Base-by-base conservation (phyloP, 2,329 filamentous ascomycete species). In the Verticillium nonalfalfae region DNA sequence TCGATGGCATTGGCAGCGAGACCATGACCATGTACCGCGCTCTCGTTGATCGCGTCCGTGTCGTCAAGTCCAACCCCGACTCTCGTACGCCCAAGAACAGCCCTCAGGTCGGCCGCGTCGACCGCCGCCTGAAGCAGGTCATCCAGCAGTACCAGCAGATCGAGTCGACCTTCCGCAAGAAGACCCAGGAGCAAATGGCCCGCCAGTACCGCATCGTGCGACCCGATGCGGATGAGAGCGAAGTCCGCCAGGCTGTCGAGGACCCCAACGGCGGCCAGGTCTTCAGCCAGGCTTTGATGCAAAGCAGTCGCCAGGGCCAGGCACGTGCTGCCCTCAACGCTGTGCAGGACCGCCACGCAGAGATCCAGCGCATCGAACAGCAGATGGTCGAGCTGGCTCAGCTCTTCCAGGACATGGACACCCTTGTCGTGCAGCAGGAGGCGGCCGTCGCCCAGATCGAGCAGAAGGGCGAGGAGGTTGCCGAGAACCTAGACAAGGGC, bases 141-240 rank as follows among this genome's bases (percentile, higher is more conserved):
- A 94, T 97, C 74, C 85, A 90, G 68, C 79, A 86, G 64, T 97
- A 93, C 79, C 91, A 95, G 76, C 83, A 86, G 66, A 81, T 91
- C 60, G 93, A 98, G 75, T 85, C 85, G 1, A 83, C 88, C 26
- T 97, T 93, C 82, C 86, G 90, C 72, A 90, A 90, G 75, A 88
- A 89, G 67, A 86, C 91, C 36, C 85, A 91, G 73, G 90, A 92
- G 58, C 91, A 96, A 75, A 90, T 96, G 78, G 90, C 88, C 66
- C 86, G 95, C 60, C 93, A 97, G 74, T 97, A 96, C 77, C 85
- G 90, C 62, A 97, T 98, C 72, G 93, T 95, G 60, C 85, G 87
- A 66, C 91, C 93, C 26, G 88, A 96, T 62, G 91, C 91, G 3
- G 84, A 85, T 34, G 90, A 95, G 60, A 80, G 83, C 54, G 93